Evolutionary conservation across 2,329 filamentous ascomycete genomes (phyloP).

Genomic region (Tolypocladium album): DNA sequence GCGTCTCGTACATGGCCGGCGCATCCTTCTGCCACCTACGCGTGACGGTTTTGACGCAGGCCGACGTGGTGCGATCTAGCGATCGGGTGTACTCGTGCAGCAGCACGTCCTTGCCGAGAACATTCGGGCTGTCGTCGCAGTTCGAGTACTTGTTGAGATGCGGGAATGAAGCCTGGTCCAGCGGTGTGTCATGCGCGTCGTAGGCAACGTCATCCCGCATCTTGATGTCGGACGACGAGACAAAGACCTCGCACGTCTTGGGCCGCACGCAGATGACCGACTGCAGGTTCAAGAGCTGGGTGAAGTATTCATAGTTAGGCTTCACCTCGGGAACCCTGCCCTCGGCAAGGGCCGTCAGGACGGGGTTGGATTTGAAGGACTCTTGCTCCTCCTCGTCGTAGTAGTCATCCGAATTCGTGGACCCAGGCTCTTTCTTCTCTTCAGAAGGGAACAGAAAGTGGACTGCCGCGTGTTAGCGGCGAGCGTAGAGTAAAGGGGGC

Average conservation of each 20-base stretch:
- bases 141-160: conserved; percentile 44
- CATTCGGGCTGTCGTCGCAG: conserved; percentile 39
- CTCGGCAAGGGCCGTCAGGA: conserved; percentile 50
- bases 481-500: background rate
- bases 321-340: conserved; percentile 45
- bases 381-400: conserved; percentile 31
- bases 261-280: conserved; percentile 42
- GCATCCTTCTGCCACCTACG: conserved; percentile 48
- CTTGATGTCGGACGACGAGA: conserved; percentile 40
- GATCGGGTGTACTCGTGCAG: conserved; percentile 49
- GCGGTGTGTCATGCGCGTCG: conserved; percentile 28
- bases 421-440: conserved; percentile 45
- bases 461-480: conserved; percentile 22
- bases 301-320: conserved; percentile 53
- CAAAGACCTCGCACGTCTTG: conserved; percentile 49
- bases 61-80: conserved; percentile 43
- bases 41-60: conserved; percentile 41
- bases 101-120: conserved; percentile 39
- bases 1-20: conserved; percentile 41
- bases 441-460: conserved; percentile 50
- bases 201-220: conserved; percentile 38
- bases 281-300: conserved; percentile 43
- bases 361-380: conserved; percentile 55
- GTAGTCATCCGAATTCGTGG: conserved; percentile 49
- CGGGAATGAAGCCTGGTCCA: conserved; percentile 40